phyloP scores from a whole-genome alignment of 2,329 filamentous ascomycete species.

The Immersiporthe knoxdaviesiana region DNA sequence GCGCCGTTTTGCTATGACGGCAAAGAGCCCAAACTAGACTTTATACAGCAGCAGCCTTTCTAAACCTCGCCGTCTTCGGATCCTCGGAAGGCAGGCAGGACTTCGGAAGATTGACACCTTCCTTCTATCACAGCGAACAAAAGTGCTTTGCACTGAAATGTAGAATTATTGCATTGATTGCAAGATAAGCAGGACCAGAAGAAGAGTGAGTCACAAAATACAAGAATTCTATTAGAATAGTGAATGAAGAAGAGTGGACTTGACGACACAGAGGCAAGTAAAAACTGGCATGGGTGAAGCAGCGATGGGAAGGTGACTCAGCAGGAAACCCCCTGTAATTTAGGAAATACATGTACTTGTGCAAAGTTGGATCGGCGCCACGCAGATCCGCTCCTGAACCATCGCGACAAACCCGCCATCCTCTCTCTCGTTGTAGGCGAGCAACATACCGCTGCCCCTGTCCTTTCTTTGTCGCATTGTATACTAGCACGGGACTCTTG shows the following conservation, averaged over 20 bases:
- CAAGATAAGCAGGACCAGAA: background rate
- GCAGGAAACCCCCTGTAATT: background rate
- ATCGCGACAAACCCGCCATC: slow-evolving; percentile 3
- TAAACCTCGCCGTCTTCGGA: background rate
- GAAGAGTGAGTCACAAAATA: background rate
- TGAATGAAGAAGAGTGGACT: background rate
- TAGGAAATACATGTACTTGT: background rate
- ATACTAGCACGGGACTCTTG: slow-evolving; percentile 3
- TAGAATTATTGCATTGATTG: background rate
- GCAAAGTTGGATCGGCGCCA: slow-evolving; percentile 1
- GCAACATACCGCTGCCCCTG: slow-evolving; percentile 9
- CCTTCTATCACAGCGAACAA: background rate
- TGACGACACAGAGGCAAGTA: background rate
- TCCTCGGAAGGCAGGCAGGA: background rate
- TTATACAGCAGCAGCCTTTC: background rate
- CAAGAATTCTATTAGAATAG: background rate
- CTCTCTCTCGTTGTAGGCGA: slow-evolving; percentile 3
- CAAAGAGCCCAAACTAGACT: background rate
- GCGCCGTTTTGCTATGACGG: background rate
- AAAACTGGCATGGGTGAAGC: background rate
- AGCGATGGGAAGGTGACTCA: background rate
- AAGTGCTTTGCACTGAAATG: background rate
- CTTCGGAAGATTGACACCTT: background rate
- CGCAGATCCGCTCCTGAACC: background rate
- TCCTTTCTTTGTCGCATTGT: slow-evolving; percentile 7